Evolutionary conservation across 345 rosid genomes (phyloP).

Genomic region (Rhizophora apiculata): DNA sequence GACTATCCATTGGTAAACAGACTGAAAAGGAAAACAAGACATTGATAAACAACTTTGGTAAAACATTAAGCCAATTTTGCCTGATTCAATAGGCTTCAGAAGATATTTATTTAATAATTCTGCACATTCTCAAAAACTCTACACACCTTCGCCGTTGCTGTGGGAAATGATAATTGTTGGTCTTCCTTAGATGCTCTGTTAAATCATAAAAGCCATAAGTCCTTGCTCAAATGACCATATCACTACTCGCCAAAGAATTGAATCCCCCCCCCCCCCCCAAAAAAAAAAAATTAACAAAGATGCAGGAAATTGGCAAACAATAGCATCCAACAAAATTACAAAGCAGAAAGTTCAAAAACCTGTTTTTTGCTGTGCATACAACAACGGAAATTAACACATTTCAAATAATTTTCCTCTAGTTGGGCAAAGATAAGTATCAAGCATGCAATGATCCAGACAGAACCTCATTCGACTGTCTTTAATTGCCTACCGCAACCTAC

Average conservation of each 20-base stretch:
- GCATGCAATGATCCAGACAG: too few species aligned
- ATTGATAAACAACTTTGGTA: conserved; percentile 6
- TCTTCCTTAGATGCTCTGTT: conserved; percentile 69
- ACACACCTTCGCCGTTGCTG: conserved; percentile 75
- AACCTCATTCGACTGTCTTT: too few species aligned
- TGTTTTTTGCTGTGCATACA: too few species aligned
- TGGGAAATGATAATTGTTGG: conserved; percentile 72
- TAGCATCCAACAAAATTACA: too few species aligned
- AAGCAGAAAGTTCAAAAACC: too few species aligned
- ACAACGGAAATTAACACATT: too few species aligned
- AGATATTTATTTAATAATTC: conserved; percentile 1
- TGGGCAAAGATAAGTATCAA: too few species aligned
- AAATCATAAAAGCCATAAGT: neutral
- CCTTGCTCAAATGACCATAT: neutral
- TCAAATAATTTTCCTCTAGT: too few species aligned
- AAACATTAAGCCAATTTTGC: neutral
- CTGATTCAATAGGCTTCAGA: neutral
- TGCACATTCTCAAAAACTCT: conserved; percentile 4
- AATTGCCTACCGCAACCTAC: too few species aligned
- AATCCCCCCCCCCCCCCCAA: too few species aligned
- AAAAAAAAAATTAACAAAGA: neutral
- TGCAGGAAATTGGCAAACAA: neutral
- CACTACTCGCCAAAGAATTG: neutral
- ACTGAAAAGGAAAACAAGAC: conserved; percentile 40
- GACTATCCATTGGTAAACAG: conserved; percentile 86